These are phyloP conservation scores for Selenicereus undatus DNA, from an alignment of 148 eudicot genomes.

Conservation along the genomic window DNA sequence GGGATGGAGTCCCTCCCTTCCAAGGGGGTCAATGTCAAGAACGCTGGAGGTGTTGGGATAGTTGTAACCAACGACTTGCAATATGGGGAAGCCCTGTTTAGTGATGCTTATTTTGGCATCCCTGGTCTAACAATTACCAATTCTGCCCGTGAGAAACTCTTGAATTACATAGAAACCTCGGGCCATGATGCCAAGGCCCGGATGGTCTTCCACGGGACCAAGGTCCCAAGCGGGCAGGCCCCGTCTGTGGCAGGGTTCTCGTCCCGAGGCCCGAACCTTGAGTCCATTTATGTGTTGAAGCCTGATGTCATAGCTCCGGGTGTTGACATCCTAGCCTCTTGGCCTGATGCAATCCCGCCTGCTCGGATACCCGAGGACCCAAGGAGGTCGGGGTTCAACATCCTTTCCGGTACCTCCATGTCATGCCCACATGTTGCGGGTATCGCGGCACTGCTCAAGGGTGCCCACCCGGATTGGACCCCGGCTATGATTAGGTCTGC, in stretches of 20 bases:
- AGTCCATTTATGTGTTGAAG: constrained; percentile 32
- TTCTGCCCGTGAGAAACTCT: constrained; percentile 5
- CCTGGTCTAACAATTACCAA: constrained; percentile 37
- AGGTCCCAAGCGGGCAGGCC: constrained; percentile 27
- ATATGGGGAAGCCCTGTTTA: constrained; percentile 22
- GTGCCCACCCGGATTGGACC: constrained; percentile 46
- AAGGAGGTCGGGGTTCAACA: constrained; percentile 29
- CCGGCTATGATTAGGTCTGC: constrained; percentile 44
- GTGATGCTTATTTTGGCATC: constrained; percentile 23
- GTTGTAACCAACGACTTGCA: constrained; percentile 22
- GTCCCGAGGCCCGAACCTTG: constrained; percentile 42
- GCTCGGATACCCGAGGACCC: constrained; percentile 27
- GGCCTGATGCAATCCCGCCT: constrained; percentile 27
- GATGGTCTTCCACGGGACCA: constrained; percentile 31
- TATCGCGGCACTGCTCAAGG: constrained; percentile 41
- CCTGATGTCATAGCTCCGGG: constrained; percentile 58
- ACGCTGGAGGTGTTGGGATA: constrained; percentile 37
- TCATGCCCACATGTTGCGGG: constrained; percentile 51
- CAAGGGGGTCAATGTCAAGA: constrained; percentile 28
- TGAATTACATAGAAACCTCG: constrained; percentile 2
- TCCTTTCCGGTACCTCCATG: constrained; percentile 48
- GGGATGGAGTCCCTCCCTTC: constrained; percentile 6
- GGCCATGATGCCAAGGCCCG: constrained; percentile 21
- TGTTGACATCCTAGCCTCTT: constrained; percentile 40
- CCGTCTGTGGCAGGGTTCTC: constrained; percentile 42